Evolutionary conservation across 345 rosid species (phyloP), one percentile per base, ranked within the genome.

Genomic region (Bruguiera sexangula): DNA sequence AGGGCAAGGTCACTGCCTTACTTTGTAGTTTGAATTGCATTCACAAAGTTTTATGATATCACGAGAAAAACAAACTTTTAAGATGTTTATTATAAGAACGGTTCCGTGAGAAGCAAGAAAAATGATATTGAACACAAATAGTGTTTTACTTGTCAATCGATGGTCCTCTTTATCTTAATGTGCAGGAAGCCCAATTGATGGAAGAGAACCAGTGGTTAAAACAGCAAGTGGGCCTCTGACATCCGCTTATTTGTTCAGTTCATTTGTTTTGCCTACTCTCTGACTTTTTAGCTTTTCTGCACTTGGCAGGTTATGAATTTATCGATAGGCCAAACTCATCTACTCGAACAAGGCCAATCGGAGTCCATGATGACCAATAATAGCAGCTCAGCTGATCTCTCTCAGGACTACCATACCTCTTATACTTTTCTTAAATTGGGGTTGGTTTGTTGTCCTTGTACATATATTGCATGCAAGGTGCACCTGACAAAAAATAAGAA

Each of bases 341-440:
- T 59, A 8, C 43, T 60, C 22, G 71, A 73, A 43, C 69, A 50
- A 54, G 73, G 73, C 21, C 71, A 57, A 1, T 67, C 36, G 15
- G 75, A 70, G 22, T 74, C 77, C n/a, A 6, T 61, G 22, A 30
- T 21, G 22, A 70, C 68, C 65, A 66, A 43, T 54, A 43, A n/a
- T 31, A 34, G 65, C 68, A 73, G 62, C 67, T 67, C 73, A 22
- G 64, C 68, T 16, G 63, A 75, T 75, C 68, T 43, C 63, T 30
- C 68, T 60, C 73, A 53, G 39, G 75, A 68, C 29, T 30, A 1
- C 46, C 68, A 74, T 18, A 56, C 46, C 31, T 62, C 60, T 6
- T 69, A 67, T 10, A 36, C 71, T 61, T 80, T 64, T 20, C 82
- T 82, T 51, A 77, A 59, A 67, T 61, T 83, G 73, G 82, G 83